Base-by-base conservation (phyloP, 1,284 basidiomycete genomes). In the Stygiomarasmius scandens region DNA sequence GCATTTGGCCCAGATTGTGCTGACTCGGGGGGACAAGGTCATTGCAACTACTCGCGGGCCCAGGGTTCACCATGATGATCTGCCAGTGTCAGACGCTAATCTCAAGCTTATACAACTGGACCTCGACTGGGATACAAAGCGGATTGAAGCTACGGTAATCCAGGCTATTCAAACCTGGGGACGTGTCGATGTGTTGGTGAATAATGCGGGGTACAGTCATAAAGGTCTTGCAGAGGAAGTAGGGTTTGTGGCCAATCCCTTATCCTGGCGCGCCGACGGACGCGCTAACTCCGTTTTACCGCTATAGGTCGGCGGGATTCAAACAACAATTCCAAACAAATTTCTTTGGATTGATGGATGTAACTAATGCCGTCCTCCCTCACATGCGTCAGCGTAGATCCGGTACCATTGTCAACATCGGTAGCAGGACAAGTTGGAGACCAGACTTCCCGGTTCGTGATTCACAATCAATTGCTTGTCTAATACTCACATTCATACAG, bases 391-490 rank as follows among this genome's bases (percentile, higher is more conserved):
- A 66, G 34, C 71, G 73, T 60, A 71, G 69, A 59, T 70, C 66
- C 2, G 78, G 77, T 0, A 76, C 74, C 0, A 62, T 84, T 6
- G 74, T 84, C 4, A 73, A 77, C 45, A 69, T 83, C 19, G 81
- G 82, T 14, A 84, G 82, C 58, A 69, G 82, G 49, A 79, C 77
- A 27, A 81, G 75, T 12, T 87, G 83, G 83, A 79, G 69, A 55
- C 66, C 81, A 12, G 20, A 41, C 16, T 41, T 74, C 50, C 73
- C 76, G 47, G 84, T 84, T 61, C 64, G 78, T 72, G 5, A 22
- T 16, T 16, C 5, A 16, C 16, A 4, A 41, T 8, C 8, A 34
- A 8, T 8, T 34, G 14, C 8, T 34, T 34, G 14, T 14, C 38
- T 16, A 5, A 41, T 41, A 41, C 6, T 4, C n/a, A 16, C 38